phyloP scores from a whole-genome alignment of 2,329 filamentous ascomycete species.

The Xylariaceae sp. region DNA sequence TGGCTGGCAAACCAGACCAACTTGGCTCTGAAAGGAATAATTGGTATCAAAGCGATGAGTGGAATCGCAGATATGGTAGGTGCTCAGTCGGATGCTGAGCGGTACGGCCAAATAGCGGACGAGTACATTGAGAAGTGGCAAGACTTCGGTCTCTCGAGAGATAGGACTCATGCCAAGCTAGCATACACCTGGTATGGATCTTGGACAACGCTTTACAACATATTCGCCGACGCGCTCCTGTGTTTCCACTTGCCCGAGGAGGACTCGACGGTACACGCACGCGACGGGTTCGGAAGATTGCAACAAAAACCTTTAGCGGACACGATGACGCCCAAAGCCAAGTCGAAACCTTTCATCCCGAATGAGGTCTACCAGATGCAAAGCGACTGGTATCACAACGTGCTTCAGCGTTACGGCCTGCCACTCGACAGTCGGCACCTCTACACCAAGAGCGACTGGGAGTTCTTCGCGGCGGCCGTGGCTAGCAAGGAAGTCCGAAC shows the following conservation, averaged over 20 bases:
- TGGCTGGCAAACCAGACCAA: slow-evolving; percentile 71
- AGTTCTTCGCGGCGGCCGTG: slow-evolving; percentile 81
- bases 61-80: slow-evolving; percentile 58
- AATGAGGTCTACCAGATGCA: slow-evolving; percentile 72
- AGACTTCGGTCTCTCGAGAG: slow-evolving; percentile 62
- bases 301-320: slow-evolving; percentile 17
- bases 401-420: slow-evolving; percentile 75
- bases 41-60: slow-evolving; percentile 74
- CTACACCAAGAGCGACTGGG: slow-evolving; percentile 88
- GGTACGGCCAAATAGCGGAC: slow-evolving; percentile 59
- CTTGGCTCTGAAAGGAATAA: slow-evolving; percentile 68
- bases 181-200: slow-evolving; percentile 77
- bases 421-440: slow-evolving; percentile 77
- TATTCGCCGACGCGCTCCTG: slow-evolving; percentile 69
- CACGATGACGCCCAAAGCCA: slow-evolving; percentile 14
- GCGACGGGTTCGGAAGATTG: slow-evolving; percentile 22
- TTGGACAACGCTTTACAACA: slow-evolving; percentile 76
- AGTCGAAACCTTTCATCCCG: slow-evolving; percentile 55
- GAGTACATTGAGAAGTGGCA: slow-evolving; percentile 68
- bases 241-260: slow-evolving; percentile 61
- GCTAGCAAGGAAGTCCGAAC: slow-evolving; percentile 61
- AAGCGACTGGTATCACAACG: slow-evolving; percentile 72
- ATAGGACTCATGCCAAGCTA: slow-evolving; percentile 68
- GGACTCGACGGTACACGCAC: slow-evolving; percentile 14
- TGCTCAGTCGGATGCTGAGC: slow-evolving; percentile 50